A percentile compares a stretch with the other conserved stretches of the same genome.
These are phyloP conservation scores for Dictyostelium brefeldianum DNA, from an alignment of 78 protist genomes.

Conservation along the genomic window DNA sequence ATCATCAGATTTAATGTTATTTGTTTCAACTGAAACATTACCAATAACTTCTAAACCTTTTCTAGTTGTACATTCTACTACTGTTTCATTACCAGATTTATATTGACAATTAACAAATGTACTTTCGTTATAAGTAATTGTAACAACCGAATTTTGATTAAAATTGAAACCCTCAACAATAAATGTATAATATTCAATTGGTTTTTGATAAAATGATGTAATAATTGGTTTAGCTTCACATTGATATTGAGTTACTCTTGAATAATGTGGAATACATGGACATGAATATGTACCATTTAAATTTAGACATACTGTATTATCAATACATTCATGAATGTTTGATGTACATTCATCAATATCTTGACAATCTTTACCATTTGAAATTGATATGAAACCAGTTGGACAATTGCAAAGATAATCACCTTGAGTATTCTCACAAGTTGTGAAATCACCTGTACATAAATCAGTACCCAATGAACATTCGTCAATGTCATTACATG, in stretches of 20 bases:
- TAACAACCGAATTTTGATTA: not conserved
- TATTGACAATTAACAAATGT: not conserved
- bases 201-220: slow-evolving; percentile 4
- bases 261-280: not conserved
- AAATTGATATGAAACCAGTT: not conserved
- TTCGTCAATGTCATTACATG: slow-evolving; percentile 7
- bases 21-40: not conserved
- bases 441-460: not conserved
- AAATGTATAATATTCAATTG: not conserved
- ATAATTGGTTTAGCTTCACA: slow-evolving; percentile 29
- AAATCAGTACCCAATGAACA: not conserved
- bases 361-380: not conserved
- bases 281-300: not conserved
- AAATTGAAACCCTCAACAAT: slow-evolving; percentile 1
- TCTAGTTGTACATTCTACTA: not conserved
- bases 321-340: not conserved
- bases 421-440: slow-evolving; percentile 1
- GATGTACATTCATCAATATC: not conserved
- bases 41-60: slow-evolving; percentile 1
- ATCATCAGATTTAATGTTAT: not conserved
- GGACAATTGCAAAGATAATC: not conserved
- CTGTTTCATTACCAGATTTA: not conserved
- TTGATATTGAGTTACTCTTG: not conserved
- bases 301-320: slow-evolving; percentile 24
- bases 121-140: too few species aligned